Evolutionary conservation across 2,329 filamentous ascomycete species (phyloP), one percentile per base, ranked within the genome.

Genomic region (Lasiodiplodia theobromae): DNA sequence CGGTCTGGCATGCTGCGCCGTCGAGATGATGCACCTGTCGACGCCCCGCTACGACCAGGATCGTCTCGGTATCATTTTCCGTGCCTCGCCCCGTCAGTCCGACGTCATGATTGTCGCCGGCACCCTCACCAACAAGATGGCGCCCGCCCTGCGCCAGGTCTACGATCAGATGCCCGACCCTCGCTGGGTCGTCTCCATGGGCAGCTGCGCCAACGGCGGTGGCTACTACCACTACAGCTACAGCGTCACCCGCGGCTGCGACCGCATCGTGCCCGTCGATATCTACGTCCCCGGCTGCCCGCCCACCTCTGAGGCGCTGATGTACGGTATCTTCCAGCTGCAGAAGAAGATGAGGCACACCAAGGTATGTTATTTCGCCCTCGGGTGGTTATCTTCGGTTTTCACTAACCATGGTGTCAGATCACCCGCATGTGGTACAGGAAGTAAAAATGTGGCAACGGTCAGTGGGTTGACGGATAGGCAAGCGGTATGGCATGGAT

Each of bases 101-200:
- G 94, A 97, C 80, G 91, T 97, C 73, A 96, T 97, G 93, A 96
- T 97, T 76, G 94, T 97, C 37, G 93, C 94, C 31, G 94, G 94
- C 69, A 97, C 94, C 37, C 87, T 97, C 71, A 96, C 93, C 74
- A 97, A 97, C 86, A 97, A 97, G 86, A 97, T 97, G 94, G 93
- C 93, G 0, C 93, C 94, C 2, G 94, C 94, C 40, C 84, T 97
- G 77, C 87, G 94, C 80, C 92, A 96, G 82, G 91, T 96, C 71
- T 97, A 97, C 83, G 94, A 97, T 81, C 94, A 97, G 85, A 97
- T 97, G 93, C 93, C 93, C 37, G 93, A 97, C 38, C 93, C 93
- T 31, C 88, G 91, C 77, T 97, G 93, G 93, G 93, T 95, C 25
- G 87, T 91, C 75, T 92, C 89, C 74, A 95, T 95, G 92, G 92